Percentiles rank a stretch among this genome's conserved stretches.
These are phyloP conservation scores for Phaffia rhodozyma DNA, from an alignment of 1,284 basidiomycete species.

Conservation along the genomic window DNA sequence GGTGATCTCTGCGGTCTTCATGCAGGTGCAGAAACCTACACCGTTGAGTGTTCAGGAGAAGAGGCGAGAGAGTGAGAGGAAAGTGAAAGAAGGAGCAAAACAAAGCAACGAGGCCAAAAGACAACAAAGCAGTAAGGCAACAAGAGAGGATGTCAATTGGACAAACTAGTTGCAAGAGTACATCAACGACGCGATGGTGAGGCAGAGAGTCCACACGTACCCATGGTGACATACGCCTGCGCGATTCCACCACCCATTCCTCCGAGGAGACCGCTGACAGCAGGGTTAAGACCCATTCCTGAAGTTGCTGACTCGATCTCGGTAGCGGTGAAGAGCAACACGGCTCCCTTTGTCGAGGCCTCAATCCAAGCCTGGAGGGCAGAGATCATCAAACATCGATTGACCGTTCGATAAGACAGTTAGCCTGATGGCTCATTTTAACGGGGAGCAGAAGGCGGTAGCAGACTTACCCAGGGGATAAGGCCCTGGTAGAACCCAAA, in stretches of 20 bases:
- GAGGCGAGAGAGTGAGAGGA: background rate
- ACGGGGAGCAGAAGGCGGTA: background rate
- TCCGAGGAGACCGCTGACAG: slow-evolving; percentile 74
- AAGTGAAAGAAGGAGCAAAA: background rate
- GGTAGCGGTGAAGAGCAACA: slow-evolving; percentile 88
- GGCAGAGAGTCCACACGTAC: slow-evolving; percentile 41
- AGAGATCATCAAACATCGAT: background rate
- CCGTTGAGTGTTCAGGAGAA: background rate
- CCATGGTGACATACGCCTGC: slow-evolving; percentile 99
- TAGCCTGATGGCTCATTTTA: too few relatives aligned
- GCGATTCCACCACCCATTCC: slow-evolving; percentile 97
- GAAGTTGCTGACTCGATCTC: slow-evolving; percentile 70
- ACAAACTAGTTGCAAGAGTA: too few relatives aligned
- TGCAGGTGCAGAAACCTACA: slow-evolving; percentile 88
- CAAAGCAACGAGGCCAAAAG: background rate
- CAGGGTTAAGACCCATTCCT: slow-evolving; percentile 60
- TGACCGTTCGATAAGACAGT: too few relatives aligned
- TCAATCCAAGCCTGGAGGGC: slow-evolving; percentile 89
- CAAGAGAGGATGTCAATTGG: background rate
- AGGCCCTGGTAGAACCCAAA: slow-evolving; percentile 94
- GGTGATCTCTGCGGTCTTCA: slow-evolving; percentile 98
- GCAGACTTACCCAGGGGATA: slow-evolving; percentile 77
- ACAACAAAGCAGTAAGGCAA: background rate
- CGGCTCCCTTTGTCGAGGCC: slow-evolving; percentile 95
- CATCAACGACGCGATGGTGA: background rate